Percentiles rank a stretch among this genome's conserved stretches.
These are phyloP conservation scores for Brettanomyces custersianus DNA, from an alignment of 805 yeast species.

Conservation along the genomic window DNA sequence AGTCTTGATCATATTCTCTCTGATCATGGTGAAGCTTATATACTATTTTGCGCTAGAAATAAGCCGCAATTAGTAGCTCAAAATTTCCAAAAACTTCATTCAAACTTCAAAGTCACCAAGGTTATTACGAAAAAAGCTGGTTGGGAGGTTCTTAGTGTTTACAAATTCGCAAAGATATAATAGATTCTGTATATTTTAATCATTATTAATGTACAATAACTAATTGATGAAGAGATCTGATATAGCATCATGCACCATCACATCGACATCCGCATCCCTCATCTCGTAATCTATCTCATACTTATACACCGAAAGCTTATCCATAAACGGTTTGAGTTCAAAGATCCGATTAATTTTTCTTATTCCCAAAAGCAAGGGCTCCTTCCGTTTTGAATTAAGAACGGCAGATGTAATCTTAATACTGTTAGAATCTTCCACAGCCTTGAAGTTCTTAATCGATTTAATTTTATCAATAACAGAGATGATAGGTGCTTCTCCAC, in stretches of 20 bases:
- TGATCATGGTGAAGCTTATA: conserved; percentile 66
- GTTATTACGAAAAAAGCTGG: conserved; percentile 77
- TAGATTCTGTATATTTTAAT: not conserved
- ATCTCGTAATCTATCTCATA: conserved; percentile 61
- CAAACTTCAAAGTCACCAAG: conserved; percentile 42
- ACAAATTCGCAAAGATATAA: conserved; percentile 39
- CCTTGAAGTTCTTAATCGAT: conserved; percentile 19
- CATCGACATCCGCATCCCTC: conserved; percentile 29
- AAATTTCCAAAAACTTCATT: conserved; percentile 28
- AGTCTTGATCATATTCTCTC: conserved; percentile 45
- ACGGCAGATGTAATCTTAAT: conserved; percentile 14
- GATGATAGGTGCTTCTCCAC: conserved; percentile 23
- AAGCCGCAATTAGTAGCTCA: conserved; percentile 55
- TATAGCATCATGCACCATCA: conserved; percentile 48
- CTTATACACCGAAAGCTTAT: conserved; percentile 50
- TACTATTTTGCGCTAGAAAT: conserved; percentile 87
- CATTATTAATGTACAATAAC: no score
- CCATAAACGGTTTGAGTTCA: conserved; percentile 55
- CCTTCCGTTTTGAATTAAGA: conserved; percentile 12
- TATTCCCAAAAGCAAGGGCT: conserved; percentile 40
- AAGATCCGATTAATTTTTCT: conserved; percentile 30
- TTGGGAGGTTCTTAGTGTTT: conserved; percentile 84
- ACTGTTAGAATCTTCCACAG: conserved; percentile 5
- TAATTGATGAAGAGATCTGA: conserved; percentile 39
- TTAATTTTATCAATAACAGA: conserved; percentile 27